Evolutionary conservation across 805 yeast species (phyloP).

Genomic region (Spathaspora passalidarum): DNA sequence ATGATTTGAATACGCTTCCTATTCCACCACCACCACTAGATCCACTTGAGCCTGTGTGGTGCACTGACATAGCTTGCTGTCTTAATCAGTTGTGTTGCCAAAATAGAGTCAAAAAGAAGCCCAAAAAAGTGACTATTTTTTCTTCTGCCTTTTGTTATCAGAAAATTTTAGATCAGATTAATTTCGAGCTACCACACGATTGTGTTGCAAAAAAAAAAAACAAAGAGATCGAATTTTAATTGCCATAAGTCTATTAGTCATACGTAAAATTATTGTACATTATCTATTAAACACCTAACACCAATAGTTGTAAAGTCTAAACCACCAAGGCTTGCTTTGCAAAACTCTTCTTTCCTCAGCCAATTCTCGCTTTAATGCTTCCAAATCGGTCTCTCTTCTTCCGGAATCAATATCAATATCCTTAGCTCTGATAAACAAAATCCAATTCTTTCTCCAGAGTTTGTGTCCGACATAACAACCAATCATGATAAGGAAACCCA

Average conservation of each 20-base stretch:
- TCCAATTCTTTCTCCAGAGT: slow-evolving; percentile 39
- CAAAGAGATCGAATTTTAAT: no score
- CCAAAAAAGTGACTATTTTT: background rate
- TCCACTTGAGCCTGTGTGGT: slow-evolving; percentile 20
- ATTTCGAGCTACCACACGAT: background rate
- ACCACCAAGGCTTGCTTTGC: slow-evolving; percentile 30
- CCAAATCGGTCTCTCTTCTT: slow-evolving; percentile 41
- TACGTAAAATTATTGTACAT: background rate
- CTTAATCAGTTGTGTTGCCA: slow-evolving; percentile 19
- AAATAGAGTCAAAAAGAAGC: slow-evolving; percentile 18
- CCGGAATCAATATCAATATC: slow-evolving; percentile 41
- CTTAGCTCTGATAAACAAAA: slow-evolving; percentile 29
- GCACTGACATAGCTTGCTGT: slow-evolving; percentile 15
- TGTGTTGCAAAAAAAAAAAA: background rate
- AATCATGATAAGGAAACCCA: slow-evolving; percentile 35
- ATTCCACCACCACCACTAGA: slow-evolving; percentile 9
- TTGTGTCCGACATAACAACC: slow-evolving; percentile 40
- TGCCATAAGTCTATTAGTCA: background rate
- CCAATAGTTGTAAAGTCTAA: slow-evolving; percentile 33
- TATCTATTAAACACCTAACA: slow-evolving; percentile 18
- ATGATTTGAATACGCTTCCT: slow-evolving; percentile 38
- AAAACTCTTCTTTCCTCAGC: slow-evolving; percentile 30
- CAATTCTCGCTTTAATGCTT: slow-evolving; percentile 33
- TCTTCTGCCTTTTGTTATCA: background rate
- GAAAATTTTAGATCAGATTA: background rate